A percentile compares a stretch with the other conserved stretches of the same genome.
Conservation (phyloP, 2,329 filamentous ascomycete genomes). For the Ramularia endophylla region DNA sequence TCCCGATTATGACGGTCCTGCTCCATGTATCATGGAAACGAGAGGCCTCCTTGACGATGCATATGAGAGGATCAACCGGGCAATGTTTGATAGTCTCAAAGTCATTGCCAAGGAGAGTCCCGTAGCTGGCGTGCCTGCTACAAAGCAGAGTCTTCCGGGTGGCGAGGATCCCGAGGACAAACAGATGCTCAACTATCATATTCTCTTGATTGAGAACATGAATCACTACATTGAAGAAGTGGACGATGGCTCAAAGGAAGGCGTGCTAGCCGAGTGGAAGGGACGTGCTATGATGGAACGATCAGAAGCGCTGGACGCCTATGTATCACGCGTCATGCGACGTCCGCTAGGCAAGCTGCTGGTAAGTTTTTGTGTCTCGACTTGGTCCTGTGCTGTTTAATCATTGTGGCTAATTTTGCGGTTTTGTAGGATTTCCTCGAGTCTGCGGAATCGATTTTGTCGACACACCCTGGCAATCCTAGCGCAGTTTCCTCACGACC, state of each 20-base stretch:
- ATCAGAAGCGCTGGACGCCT: constrained; percentile 78
- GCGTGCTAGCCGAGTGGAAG: constrained; percentile 77
- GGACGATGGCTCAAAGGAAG: constrained; percentile 57
- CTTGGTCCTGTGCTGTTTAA: too few species aligned
- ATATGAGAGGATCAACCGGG: constrained; percentile 81
- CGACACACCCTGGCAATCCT: constrained; percentile 43
- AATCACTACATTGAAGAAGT: constrained; percentile 95
- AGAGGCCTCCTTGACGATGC: constrained; percentile 76
- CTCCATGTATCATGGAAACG: constrained; percentile 52
- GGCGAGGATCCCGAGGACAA: constrained; percentile 78
- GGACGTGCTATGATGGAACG: constrained; percentile 72
- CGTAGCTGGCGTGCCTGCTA: constrained; percentile 46
- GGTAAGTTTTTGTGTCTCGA: constrained; percentile 29
- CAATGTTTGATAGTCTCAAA: constrained; percentile 96
- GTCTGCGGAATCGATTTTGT: constrained; percentile 69
- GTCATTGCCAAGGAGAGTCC: constrained; percentile 77
- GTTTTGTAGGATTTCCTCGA: constrained; percentile 68
- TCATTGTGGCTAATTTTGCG: constrained; percentile 7
- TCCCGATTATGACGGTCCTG: constrained; percentile 42
- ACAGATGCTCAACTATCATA: constrained; percentile 94
- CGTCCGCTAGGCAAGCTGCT: constrained; percentile 84
- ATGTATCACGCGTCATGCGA: constrained; percentile 81
- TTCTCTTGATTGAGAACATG: constrained; percentile 97
- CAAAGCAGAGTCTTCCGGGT: constrained; percentile 31
- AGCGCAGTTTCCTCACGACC: constrained; percentile 68